A percentile compares a stretch with the other conserved stretches of the same genome.
phyloP scores from a whole-genome alignment of 305 asterid species.

The Euphrasia arctica region DNA sequence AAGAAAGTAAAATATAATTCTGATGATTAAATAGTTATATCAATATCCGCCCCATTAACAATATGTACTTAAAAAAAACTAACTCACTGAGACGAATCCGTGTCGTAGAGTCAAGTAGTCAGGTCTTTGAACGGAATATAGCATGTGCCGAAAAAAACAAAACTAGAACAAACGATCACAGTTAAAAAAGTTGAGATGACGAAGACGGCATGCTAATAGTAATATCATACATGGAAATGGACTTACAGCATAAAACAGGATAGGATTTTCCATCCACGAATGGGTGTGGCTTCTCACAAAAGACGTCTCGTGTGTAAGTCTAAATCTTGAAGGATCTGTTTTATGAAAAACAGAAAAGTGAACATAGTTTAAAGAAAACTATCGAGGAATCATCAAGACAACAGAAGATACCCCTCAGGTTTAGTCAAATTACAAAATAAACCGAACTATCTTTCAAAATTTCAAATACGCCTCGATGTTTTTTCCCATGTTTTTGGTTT shows the following conservation, averaged over 20 bases:
- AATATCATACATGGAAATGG: not conserved
- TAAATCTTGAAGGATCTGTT: constrained; percentile 59
- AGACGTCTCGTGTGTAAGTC: constrained; percentile 75
- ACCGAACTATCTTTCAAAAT: too few species aligned
- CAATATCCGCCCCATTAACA: too few species aligned
- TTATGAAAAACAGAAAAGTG: not conserved
- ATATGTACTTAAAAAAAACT: not conserved
- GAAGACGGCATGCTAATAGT: not conserved
- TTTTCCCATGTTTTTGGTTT: too few species aligned
- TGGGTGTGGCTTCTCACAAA: constrained; percentile 60
- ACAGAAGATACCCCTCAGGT: too few species aligned
- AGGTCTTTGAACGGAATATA: constrained; percentile 73
- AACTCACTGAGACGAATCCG: constrained; percentile 85
- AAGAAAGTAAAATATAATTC: not conserved
- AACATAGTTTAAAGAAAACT: not conserved
- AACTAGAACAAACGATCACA: constrained; percentile 33
- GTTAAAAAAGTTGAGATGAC: not conserved
- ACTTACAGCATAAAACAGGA: constrained; percentile 59
- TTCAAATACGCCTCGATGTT: too few species aligned
- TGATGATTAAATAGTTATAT: not conserved
- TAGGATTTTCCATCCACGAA: constrained; percentile 48
- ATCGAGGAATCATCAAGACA: not conserved
- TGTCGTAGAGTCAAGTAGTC: constrained; percentile 90
- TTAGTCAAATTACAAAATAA: not conserved
- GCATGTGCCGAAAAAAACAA: constrained; percentile 80